phyloP scores from a whole-genome alignment of 148 eudicot genomes.

The Nepenthes gracilis region DNA sequence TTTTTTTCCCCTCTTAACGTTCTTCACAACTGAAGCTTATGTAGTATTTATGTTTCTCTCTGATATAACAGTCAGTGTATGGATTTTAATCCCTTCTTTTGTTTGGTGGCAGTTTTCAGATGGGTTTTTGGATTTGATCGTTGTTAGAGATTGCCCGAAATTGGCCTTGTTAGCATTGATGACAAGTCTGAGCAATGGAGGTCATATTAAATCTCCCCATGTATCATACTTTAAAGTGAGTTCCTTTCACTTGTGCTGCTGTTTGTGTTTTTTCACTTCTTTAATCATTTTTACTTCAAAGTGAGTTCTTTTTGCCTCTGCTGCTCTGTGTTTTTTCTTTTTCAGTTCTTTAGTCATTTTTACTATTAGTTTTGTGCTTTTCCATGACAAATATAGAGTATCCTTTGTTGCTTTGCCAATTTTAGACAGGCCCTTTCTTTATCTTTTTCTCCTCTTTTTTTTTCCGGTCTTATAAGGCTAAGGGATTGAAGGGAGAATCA shows the following conservation, averaged over 20 bases:
- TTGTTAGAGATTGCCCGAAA: constrained; percentile 54
- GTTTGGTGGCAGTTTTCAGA: constrained; percentile 69
- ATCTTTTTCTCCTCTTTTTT: too few relatives aligned
- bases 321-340: background rate
- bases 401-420: background rate
- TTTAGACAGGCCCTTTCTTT: too few relatives aligned
- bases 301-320: too few relatives aligned
- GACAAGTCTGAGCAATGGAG: constrained; percentile 52
- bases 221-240: constrained; percentile 72
- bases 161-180: constrained; percentile 50
- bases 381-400: background rate
- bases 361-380: background rate
- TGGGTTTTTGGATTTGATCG: constrained; percentile 76
- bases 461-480: too few relatives aligned
- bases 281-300: too few relatives aligned
- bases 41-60: background rate
- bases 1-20: too few relatives aligned
- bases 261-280: too few relatives aligned
- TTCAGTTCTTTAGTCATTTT: background rate
- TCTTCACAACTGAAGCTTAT: too few relatives aligned
- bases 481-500: too few relatives aligned
- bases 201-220: constrained; percentile 73
- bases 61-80: background rate
- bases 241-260: background rate
- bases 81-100: background rate